Base-by-base conservation (phyloP, 148 eudicot genomes). In the Suaeda aralocaspica region DNA sequence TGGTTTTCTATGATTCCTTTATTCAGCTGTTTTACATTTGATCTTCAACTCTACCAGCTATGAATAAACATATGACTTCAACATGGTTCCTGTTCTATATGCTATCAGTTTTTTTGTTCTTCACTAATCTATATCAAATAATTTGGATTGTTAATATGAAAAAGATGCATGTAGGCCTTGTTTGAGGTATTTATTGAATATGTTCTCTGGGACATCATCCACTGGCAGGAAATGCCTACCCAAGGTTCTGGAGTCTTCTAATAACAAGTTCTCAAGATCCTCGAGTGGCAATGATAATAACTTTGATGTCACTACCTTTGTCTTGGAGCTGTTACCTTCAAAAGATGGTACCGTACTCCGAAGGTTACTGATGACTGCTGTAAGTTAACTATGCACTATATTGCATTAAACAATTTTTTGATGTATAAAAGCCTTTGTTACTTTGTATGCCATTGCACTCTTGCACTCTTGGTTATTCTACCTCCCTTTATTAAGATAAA, bases 291-390 rank as follows among this genome's bases (percentile, higher is more conserved):
- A 68, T 64, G 72, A 76, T 61, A 74, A 76, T 26, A 80, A 69
- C 55, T 82, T 82, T 57, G 79, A 86, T 76, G 76, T 80, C 44
- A 78, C 92, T 52, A 81, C 80, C 71, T 85, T 89, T 74, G 89
- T 87, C 66, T 73, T 91, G 74, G 82, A 79, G 79, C 72, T 89
- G 74, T 76, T 94, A 58, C 85, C 85, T 25, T 84, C 96, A 48
- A 86, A 86, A 71, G 90, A 94, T 60, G 98, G 98, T 63, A 75
- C 61, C 55, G 98, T 87, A 67, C 73, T 91, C 69, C 84, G 98
- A 84, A 83, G 92, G 79, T 89, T 94, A 55, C 61, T 94, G 72
- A 83, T 94, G 87, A 81, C 92, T 73, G 96, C 96, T 3, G 98
- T 93, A 74, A 90, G 98, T 87, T 41, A 46, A 69, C 74, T 49